phyloP scores from a whole-genome alignment of 2,329 filamentous ascomycete species.

The Thermomyces lanuginosus region DNA sequence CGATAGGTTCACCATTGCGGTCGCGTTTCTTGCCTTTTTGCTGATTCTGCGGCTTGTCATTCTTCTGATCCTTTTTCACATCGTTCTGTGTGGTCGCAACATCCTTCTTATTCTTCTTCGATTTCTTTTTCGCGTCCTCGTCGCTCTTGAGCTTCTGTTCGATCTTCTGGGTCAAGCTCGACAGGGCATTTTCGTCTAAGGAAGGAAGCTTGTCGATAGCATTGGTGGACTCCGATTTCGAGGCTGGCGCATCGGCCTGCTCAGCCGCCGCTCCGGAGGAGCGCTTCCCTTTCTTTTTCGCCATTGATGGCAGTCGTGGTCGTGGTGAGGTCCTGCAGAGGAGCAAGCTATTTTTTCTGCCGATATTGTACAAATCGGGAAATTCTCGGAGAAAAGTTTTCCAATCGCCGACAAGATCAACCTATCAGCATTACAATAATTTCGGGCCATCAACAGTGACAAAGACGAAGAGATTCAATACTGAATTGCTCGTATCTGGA shows the following conservation, averaged over 20 bases:
- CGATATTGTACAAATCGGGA: conserved; percentile 12
- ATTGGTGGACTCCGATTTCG: conserved; percentile 10
- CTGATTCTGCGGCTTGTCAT: conserved; percentile 9
- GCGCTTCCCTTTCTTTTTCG: conserved; percentile 22
- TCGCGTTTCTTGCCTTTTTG: conserved; percentile 30
- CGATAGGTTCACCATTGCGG: conserved; percentile 30
- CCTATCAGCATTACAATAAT: conserved; percentile 6
- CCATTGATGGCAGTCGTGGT: conserved; percentile 16
- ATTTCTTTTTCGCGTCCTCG: conserved; percentile 12
- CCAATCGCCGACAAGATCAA: conserved; percentile 8
- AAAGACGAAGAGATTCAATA: too few species aligned
- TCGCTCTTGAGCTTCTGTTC: conserved; percentile 24
- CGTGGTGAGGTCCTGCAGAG: conserved; percentile 14
- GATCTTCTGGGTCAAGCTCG: conserved; percentile 26
- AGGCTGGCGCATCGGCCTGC: conserved; percentile 7
- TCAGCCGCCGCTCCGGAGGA: conserved; percentile 13
- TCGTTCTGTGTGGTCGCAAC: conserved; percentile 1
- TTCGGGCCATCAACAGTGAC: conserved; percentile 6
- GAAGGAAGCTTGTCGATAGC: conserved; percentile 14
- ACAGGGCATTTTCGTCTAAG: conserved; percentile 24
- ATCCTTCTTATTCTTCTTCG: conserved; percentile 15
- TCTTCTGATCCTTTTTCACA: conserved; percentile 16
- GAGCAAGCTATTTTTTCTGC: conserved; percentile 15
- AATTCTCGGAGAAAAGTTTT: conserved; percentile 14
- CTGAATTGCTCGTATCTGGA: neutral